Base-by-base conservation (phyloP, 2,329 filamentous ascomycete species). In the Claviceps arundinis region DNA sequence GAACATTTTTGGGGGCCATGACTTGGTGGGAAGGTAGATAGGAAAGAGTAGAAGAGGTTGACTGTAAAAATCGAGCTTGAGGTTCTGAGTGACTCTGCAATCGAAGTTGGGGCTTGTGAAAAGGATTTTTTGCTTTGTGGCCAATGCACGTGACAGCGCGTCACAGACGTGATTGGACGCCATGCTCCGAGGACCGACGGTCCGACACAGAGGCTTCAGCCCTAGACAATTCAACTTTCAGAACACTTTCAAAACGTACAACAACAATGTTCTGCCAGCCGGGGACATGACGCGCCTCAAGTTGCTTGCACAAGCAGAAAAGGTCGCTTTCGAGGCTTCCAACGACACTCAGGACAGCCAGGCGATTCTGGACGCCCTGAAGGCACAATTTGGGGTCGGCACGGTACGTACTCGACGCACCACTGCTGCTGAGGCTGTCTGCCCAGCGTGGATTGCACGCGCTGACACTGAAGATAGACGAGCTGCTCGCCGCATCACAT, bases 341-440 rank as follows among this genome's bases (percentile, higher is more conserved):
- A 60, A 64, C 54, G 70, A 71, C 51, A 67, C 69, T 7, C 71
- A 73, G 56, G 71, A 74, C 58, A 74, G 69, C 62, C 71, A 73
- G 60, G 60, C 63, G 26, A 61, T 74, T 26, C 56, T 70, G 2
- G 64, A 68, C 38, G 62, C 62, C 52, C 64, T 71, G 56, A 66
- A 65, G 55, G 62, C 60, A 19, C 61, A 68, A 53, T 67, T 71
- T 53, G 70, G 68, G 52, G 61, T 69, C 16, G 66, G 62, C 47
- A 59, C 62, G 62, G 70, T 73, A 64, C 60, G 70, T 71, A 57
- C 17, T 48, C 49, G 16, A 17, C 37, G 17, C 37, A 34, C 30
- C 30, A 34, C 9, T 34, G 30, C 4, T 34, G 30, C 30, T 34
- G 30, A 34, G 30, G 30, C 30, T 11, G 9, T 34, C 9, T 34